Evolutionary conservation across 352 stramenopile species (phyloP).

Genomic region (Pythium oligandrum): DNA sequence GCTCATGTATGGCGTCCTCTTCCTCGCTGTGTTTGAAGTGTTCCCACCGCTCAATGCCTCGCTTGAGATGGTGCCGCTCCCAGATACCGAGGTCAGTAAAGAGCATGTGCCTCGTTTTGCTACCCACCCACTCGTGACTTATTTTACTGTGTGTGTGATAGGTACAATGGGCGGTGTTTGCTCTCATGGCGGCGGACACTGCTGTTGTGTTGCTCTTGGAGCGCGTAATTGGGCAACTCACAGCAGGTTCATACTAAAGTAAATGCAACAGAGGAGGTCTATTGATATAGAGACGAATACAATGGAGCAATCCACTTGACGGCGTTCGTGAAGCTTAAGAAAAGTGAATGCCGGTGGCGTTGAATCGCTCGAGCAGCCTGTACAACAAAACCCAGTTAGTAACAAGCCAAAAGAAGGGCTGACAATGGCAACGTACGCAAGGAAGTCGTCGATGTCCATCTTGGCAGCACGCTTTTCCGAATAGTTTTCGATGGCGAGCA

Average conservation of each 20-base stretch:
- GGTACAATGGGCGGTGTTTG: slow-evolving; percentile 36
- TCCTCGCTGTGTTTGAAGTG: slow-evolving; percentile 25
- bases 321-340: slow-evolving; percentile 33
- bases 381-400: not conserved
- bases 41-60: slow-evolving; percentile 24
- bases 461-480: slow-evolving; percentile 91
- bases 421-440: slow-evolving; percentile 57
- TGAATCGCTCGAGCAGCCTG: slow-evolving; percentile 94
- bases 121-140: too few species aligned
- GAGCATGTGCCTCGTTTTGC: too few species aligned
- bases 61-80: slow-evolving; percentile 37
- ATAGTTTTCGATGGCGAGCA: slow-evolving; percentile 89
- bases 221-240: slow-evolving; percentile 19
- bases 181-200: slow-evolving; percentile 52
- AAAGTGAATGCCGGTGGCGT: slow-evolving; percentile 96
- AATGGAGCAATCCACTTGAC: too few species aligned
- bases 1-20: slow-evolving; percentile 24
- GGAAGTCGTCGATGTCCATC: slow-evolving; percentile 98
- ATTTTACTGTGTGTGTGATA: slow-evolving; percentile 11
- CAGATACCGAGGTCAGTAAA: slow-evolving; percentile 24
- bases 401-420: not conserved
- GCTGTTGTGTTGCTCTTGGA: slow-evolving; percentile 47
- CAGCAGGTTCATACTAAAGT: not conserved
- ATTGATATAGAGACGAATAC: too few species aligned
- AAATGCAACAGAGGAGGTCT: too few species aligned